Conservation (phyloP, 352 stramenopile genomes). For the Albugo candida region DNA sequence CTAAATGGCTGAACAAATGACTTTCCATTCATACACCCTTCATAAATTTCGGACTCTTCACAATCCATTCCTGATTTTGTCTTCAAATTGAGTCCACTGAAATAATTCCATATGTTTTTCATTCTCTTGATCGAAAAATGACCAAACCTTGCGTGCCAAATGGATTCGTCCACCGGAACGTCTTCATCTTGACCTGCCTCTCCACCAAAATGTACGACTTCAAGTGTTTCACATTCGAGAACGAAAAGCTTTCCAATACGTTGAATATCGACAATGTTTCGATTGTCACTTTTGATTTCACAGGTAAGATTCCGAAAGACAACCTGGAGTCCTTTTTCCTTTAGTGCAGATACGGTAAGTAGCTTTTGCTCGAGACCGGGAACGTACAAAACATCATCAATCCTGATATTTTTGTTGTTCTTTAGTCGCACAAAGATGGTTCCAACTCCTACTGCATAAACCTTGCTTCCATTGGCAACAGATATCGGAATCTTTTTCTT, state of each 20-base stretch:
- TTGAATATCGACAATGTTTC: too few relatives aligned
- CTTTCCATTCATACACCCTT: background rate
- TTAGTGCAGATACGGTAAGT: background rate
- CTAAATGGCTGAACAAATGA: background rate
- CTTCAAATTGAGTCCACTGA: too few relatives aligned
- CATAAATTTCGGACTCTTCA: background rate
- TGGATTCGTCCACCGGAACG: too few relatives aligned
- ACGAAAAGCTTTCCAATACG: too few relatives aligned
- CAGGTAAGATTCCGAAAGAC: background rate
- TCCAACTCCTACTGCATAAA: conserved; percentile 6
- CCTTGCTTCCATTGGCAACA: conserved; percentile 5
- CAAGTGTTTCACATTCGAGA: too few relatives aligned
- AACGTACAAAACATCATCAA: background rate
- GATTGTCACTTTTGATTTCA: too few relatives aligned
- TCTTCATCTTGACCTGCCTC: too few relatives aligned
- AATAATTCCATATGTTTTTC: too few relatives aligned
- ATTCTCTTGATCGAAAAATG: too few relatives aligned
- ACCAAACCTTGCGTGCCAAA: too few relatives aligned
- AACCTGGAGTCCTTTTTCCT: background rate
- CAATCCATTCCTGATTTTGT: too few relatives aligned
- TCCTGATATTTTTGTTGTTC: background rate
- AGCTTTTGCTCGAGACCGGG: background rate
- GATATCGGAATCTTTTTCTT: background rate
- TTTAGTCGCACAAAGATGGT: background rate
- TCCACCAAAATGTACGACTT: too few relatives aligned